Evolutionary conservation across 116 monocot species (phyloP), one percentile per base, ranked within the genome.

Genomic region (Zostera marina): DNA sequence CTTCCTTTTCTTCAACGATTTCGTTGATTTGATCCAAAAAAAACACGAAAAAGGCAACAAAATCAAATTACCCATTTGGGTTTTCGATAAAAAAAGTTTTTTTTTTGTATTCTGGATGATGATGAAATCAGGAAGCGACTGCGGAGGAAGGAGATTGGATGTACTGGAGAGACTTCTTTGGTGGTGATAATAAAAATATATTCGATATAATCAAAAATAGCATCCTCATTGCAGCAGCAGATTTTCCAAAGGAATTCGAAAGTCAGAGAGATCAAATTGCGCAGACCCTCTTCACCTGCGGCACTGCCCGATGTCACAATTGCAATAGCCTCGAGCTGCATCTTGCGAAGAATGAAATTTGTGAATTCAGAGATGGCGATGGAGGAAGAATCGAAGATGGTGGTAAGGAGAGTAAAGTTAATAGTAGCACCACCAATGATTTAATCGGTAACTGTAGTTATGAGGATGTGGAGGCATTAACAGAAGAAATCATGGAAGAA

Each of bases 201-300:
- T 84, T 92, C 57, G 73, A 79, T 13, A 87, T 81, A 40, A 74
- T 92, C 60, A 81, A 92, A 66, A 45, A 72, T 9, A 81, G 87
- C 19, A 84, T 92, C 66, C 60, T 63, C 10, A 83, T 92, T 1
- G 88, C 77, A 6, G 83, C 88, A 10, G 58, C 63, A 14, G 82
- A 79, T 58, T 73, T 26, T 47, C 79, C 87, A 0, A 44, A 58
- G n/a, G 92, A 87, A 52, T 71, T 92, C 59, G 57, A 62, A 8
- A 24, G 26, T 20, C 51, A 74, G 69, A 66, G 92, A 9, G 80
- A 74, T 65, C 56, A 66, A 52, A 92, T 86, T 42, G 79, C 72
- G 0, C 72, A 79, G 68, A 71, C 42, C 39, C 79, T 88, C 22
- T 82, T 70, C 68, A 55, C 68, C 8, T 52, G 67, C 42, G 26